phyloP scores from a whole-genome alignment of 1,284 basidiomycete genomes.

The Phlebopus sp. region DNA sequence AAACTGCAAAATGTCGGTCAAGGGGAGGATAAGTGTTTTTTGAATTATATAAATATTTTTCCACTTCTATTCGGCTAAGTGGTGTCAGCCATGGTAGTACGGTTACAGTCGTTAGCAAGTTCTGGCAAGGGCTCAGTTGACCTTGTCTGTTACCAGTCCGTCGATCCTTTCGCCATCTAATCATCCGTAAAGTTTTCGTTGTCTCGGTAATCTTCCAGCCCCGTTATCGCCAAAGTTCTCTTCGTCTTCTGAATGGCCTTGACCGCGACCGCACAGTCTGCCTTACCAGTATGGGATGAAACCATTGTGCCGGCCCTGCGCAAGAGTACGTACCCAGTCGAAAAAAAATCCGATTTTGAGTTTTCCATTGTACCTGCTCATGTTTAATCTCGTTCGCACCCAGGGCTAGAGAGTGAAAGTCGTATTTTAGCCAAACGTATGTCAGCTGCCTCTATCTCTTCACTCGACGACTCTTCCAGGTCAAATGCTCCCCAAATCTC shows the following conservation, averaged over 20 bases:
- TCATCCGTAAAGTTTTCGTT: not conserved
- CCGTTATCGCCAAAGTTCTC: conserved; percentile 1
- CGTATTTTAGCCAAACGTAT: conserved; percentile 67
- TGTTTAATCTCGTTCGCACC: conserved; percentile 9
- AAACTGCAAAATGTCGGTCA: too few species aligned
- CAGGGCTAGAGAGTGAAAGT: conserved; percentile 74
- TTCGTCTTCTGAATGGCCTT: conserved; percentile 22
- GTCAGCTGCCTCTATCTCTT: conserved; percentile 65
- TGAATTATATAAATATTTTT: too few species aligned
- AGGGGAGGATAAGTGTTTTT: too few species aligned
- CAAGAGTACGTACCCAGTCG: conserved; percentile 22
- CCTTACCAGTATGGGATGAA: conserved; percentile 31
- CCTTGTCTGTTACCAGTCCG: too few species aligned
- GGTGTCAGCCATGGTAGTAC: too few species aligned
- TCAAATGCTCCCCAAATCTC: conserved; percentile 17
- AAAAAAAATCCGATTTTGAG: not conserved
- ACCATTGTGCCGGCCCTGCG: conserved; percentile 32
- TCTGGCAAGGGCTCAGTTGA: too few species aligned
- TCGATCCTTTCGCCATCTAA: not conserved
- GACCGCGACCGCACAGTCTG: conserved; percentile 24
- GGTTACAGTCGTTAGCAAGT: too few species aligned
- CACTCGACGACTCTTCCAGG: conserved; percentile 39
- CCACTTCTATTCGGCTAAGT: too few species aligned
- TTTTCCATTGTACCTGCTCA: not conserved
- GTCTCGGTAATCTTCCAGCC: conserved; percentile 3